phyloP scores from a whole-genome alignment of 169 alveolate species.

The Toxoplasma gondii region DNA sequence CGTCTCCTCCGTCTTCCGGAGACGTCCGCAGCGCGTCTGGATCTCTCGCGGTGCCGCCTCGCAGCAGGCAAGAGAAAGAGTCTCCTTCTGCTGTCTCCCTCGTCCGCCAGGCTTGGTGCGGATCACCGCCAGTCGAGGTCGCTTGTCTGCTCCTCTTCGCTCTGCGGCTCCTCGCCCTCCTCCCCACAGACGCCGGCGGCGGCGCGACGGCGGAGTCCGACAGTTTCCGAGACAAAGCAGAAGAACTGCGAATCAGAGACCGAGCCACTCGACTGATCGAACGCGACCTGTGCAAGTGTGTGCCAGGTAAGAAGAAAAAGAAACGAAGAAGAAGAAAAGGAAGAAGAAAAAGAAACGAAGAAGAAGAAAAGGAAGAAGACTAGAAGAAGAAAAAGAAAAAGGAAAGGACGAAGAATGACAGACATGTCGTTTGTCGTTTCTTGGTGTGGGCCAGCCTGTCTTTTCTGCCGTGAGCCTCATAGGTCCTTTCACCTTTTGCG shows the following conservation, averaged over 20 bases:
- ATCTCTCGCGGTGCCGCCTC: background rate
- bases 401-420: background rate
- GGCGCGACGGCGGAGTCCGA: background rate
- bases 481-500: background rate
- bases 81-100: background rate
- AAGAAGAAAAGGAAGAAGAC: background rate
- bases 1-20: background rate
- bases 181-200: background rate
- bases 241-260: background rate
- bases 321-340: background rate
- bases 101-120: background rate
- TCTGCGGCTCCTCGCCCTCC: conserved; percentile 15
- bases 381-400: background rate
- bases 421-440: too few species aligned
- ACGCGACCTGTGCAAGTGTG: too few species aligned
- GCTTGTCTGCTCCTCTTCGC: conserved; percentile 26
- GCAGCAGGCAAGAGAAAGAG: background rate
- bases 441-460: too few species aligned
- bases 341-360: background rate
- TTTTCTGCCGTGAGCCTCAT: too few species aligned
- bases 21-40: background rate
- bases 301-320: too few species aligned
- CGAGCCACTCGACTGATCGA: background rate
- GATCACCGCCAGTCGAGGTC: conserved; percentile 18
- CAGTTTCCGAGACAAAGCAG: background rate